Percentiles rank a stretch among this genome's conserved stretches.
Conservation (phyloP, 495 filamentous ascomycete genomes). For the Aspergillus haitiensis region DNA sequence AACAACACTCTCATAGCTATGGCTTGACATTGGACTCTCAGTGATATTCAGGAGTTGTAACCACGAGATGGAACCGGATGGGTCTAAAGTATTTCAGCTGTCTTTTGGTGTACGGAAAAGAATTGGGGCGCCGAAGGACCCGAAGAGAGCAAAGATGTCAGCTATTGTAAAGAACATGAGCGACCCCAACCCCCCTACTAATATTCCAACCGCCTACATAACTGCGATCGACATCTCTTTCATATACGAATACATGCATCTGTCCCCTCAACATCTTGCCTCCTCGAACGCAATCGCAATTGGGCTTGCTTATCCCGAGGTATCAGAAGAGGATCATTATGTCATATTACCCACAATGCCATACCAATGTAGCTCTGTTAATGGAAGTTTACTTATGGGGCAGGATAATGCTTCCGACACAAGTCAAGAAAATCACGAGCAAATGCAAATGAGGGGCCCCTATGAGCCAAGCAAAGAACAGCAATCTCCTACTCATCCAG, state of each 20-base stretch:
- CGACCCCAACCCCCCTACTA: conserved; percentile 24
- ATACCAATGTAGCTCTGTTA: too few species aligned
- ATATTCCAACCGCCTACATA: conserved; percentile 23
- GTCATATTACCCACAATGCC: neutral
- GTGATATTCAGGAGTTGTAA: conserved; percentile 27
- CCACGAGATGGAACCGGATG: neutral
- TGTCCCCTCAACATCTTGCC: neutral
- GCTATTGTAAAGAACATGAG: conserved; percentile 19
- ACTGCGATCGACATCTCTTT: conserved; percentile 29
- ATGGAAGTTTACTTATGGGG: neutral
- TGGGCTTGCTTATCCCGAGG: too few species aligned
- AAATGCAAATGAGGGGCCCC: neutral
- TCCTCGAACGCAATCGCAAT: neutral
- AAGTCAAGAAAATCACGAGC: neutral
- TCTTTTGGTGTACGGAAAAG: conserved; percentile 30
- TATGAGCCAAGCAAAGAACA: neutral
- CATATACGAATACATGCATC: conserved; percentile 13
- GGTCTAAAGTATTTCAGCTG: conserved; percentile 18
- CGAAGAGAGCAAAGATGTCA: conserved; percentile 21
- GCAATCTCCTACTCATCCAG: neutral
- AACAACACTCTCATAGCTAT: conserved; percentile 28
- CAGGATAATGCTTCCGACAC: too few species aligned
- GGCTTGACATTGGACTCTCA: conserved; percentile 35
- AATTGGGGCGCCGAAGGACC: neutral
- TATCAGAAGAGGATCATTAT: neutral